phyloP scores from a whole-genome alignment of 2,329 filamentous ascomycete genomes.

The Nothopassalora personata region DNA sequence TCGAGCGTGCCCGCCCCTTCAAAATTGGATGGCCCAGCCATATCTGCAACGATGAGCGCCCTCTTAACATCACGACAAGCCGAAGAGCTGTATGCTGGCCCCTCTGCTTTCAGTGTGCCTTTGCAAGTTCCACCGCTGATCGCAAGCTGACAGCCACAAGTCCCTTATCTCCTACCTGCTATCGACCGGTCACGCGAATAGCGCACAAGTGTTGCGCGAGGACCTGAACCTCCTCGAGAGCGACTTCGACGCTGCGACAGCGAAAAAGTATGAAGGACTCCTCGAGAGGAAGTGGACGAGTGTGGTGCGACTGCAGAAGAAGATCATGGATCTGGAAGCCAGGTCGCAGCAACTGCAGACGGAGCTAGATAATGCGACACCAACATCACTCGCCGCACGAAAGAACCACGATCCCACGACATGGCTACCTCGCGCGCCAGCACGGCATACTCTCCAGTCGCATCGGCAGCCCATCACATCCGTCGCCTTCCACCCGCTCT shows the following conservation, averaged over 20 bases:
- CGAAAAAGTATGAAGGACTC: slow-evolving; percentile 90
- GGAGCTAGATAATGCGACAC: slow-evolving; percentile 80
- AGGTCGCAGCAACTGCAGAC: slow-evolving; percentile 67
- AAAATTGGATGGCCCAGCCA: not conserved
- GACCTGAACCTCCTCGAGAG: slow-evolving; percentile 66
- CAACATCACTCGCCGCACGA: slow-evolving; percentile 63
- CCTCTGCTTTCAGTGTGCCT: slow-evolving; percentile 8
- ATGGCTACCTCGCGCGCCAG: slow-evolving; percentile 80
- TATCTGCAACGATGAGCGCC: slow-evolving; percentile 58
- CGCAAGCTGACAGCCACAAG: slow-evolving; percentile 64
- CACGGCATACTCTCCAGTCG: slow-evolving; percentile 75
- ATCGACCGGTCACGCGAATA: slow-evolving; percentile 64
- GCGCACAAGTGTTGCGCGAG: slow-evolving; percentile 65
- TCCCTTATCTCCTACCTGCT: slow-evolving; percentile 85
- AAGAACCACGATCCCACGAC: slow-evolving; percentile 76
- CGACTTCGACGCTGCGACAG: slow-evolving; percentile 70
- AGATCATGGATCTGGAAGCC: slow-evolving; percentile 92
- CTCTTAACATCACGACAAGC: slow-evolving; percentile 75
- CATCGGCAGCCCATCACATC: slow-evolving; percentile 78
- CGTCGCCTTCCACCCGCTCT: slow-evolving; percentile 87
- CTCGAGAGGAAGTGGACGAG: slow-evolving; percentile 99
- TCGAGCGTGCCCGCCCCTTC: not conserved
- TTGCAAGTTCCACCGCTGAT: slow-evolving; percentile 25
- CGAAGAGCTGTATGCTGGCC: slow-evolving; percentile 70
- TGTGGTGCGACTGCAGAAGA: slow-evolving; percentile 89